phyloP scores from a whole-genome alignment of 2,329 filamentous ascomycete genomes.

The Verticillium klebahnii region DNA sequence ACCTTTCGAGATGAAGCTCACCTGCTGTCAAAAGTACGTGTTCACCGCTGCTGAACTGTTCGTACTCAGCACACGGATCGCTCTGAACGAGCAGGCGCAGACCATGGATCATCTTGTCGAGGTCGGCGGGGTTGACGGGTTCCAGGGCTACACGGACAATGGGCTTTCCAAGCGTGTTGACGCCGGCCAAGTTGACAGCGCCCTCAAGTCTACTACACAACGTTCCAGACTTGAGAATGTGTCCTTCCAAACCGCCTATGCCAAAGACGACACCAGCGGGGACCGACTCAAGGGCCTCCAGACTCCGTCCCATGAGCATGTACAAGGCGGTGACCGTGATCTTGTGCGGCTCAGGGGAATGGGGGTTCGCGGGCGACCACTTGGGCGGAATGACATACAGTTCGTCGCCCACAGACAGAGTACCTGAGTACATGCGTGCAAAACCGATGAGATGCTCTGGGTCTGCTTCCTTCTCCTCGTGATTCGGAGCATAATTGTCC shows the following conservation, averaged over 20 bases:
- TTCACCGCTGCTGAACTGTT: conserved; percentile 87
- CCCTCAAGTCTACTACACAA: conserved; percentile 84
- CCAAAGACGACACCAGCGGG: conserved; percentile 95
- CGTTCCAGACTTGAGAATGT: conserved; percentile 93
- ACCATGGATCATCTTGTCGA: conserved; percentile 92
- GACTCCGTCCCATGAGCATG: conserved; percentile 87
- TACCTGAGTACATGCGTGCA: conserved; percentile 88
- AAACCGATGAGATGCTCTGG: conserved; percentile 92
- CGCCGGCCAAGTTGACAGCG: conserved; percentile 83
- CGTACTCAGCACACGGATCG: conserved; percentile 93
- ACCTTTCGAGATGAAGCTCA: conserved; percentile 89
- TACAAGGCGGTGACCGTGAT: conserved; percentile 85
- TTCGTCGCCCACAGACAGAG: conserved; percentile 80
- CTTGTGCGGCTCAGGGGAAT: conserved; percentile 71
- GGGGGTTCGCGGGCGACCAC: conserved; percentile 76
- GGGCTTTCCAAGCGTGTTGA: conserved; percentile 73
- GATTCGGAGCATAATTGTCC: conserved; percentile 42
- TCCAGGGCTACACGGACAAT: conserved; percentile 97
- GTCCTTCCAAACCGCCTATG: conserved; percentile 85
- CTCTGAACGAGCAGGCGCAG: conserved; percentile 85
- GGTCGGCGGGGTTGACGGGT: conserved; percentile 80
- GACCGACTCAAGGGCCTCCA: conserved; percentile 78
- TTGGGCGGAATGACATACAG: conserved; percentile 92
- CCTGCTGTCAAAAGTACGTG: conserved; percentile 93
- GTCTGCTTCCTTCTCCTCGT: conserved; percentile 58